Percentiles rank a stretch among this genome's conserved stretches.
phyloP scores from a whole-genome alignment of 192 early-diverging fungal genomes.

The Coemansia sp. region DNA sequence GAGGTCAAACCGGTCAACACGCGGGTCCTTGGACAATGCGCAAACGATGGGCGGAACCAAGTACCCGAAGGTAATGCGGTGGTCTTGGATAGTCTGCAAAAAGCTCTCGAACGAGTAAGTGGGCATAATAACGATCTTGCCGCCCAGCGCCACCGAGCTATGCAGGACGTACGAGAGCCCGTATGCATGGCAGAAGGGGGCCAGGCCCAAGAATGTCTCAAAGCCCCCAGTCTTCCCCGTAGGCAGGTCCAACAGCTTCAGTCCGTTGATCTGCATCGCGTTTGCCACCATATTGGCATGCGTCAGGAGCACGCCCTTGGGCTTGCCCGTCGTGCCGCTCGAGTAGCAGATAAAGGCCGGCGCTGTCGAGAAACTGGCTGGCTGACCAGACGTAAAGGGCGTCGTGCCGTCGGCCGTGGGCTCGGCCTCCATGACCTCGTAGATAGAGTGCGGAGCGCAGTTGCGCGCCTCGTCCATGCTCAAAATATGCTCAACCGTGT shows the following conservation, averaged over 20 bases:
- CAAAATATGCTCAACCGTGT: constrained; percentile 41
- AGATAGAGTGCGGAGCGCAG: constrained; percentile 11
- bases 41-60: constrained; percentile 68
- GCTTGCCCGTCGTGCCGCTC: constrained; percentile 67
- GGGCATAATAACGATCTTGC: constrained; percentile 66
- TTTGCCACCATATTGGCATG: constrained; percentile 72
- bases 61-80: constrained; percentile 64
- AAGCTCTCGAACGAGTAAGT: constrained; percentile 68
- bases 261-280: constrained; percentile 51
- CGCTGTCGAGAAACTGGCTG: neutral
- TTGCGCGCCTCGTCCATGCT: constrained; percentile 24
- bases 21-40: constrained; percentile 73
- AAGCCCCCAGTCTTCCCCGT: constrained; percentile 36
- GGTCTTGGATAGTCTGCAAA: constrained; percentile 62
- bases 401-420: neutral
- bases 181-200: constrained; percentile 76
- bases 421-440: constrained; percentile 9
- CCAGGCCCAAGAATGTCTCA: constrained; percentile 45
- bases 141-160: constrained; percentile 40
- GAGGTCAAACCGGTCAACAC: constrained; percentile 71
- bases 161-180: constrained; percentile 60
- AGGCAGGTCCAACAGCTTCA: constrained; percentile 34
- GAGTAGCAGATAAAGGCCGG: constrained; percentile 71
- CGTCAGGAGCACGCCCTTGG: constrained; percentile 67
- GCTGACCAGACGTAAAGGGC: constrained; percentile 1